A percentile compares a stretch with the other conserved stretches of the same genome.
Evolutionary conservation across 495 filamentous ascomycete genomes (phyloP).

Genomic region (Daldinia vernicosa): DNA sequence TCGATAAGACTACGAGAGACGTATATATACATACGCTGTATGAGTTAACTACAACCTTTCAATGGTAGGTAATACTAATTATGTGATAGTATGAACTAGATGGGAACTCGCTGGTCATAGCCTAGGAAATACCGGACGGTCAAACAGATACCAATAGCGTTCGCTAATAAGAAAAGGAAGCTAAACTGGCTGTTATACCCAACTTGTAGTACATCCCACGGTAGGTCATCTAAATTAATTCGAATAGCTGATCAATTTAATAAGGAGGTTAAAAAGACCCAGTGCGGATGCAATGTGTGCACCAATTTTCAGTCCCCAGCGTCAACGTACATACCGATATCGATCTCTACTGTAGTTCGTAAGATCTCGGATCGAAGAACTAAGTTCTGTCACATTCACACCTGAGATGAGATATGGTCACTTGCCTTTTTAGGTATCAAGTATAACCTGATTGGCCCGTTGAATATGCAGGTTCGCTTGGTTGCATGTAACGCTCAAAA

Average conservation of each 20-base stretch:
- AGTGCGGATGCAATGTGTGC: neutral
- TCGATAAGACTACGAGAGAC: too few species aligned
- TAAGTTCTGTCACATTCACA: constrained; percentile 3
- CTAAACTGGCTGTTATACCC: too few species aligned
- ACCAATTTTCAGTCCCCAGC: neutral
- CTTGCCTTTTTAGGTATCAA: constrained; percentile 38
- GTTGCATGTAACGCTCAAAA: constrained; percentile 6
- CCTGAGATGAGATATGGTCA: constrained; percentile 10
- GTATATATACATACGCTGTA: too few species aligned
- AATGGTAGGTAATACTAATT: too few species aligned
- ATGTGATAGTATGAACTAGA: too few species aligned
- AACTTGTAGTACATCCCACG: too few species aligned
- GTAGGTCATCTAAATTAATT: neutral
- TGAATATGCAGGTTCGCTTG: constrained; percentile 28
- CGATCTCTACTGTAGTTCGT: neutral
- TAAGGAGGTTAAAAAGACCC: neutral
- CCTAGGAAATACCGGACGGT: neutral
- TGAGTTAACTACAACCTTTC: too few species aligned
- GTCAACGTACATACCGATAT: neutral
- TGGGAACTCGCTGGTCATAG: too few species aligned
- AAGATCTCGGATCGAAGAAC: constrained; percentile 11
- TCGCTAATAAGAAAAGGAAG: too few species aligned
- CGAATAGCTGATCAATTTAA: neutral
- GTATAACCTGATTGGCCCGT: constrained; percentile 30
- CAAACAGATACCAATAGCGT: neutral